Evolutionary conservation across 495 filamentous ascomycete species (phyloP).

Genomic region (Hyaloscypha finlandica): DNA sequence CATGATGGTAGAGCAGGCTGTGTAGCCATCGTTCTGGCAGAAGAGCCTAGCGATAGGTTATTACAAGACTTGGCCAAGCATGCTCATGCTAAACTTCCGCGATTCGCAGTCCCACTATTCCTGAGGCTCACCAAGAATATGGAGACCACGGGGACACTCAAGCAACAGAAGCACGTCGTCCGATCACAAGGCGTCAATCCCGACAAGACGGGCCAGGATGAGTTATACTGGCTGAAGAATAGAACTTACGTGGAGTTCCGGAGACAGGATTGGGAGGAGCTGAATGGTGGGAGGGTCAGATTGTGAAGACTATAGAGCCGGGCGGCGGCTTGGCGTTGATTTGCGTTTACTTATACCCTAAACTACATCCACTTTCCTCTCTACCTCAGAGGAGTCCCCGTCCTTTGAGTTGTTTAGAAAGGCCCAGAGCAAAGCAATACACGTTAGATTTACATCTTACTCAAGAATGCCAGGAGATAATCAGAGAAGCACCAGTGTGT

Average conservation of each 20-base stretch:
- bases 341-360: not conserved
- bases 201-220: slow-evolving; percentile 54
- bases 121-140: slow-evolving; percentile 61
- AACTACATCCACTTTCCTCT: not conserved
- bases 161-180: slow-evolving; percentile 77
- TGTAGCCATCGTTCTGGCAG: slow-evolving; percentile 64
- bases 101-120: slow-evolving; percentile 79
- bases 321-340: not conserved
- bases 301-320: slow-evolving; percentile 35
- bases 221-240: slow-evolving; percentile 68
- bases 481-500: too few species aligned
- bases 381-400: not conserved
- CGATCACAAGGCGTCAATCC: slow-evolving; percentile 76
- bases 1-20: slow-evolving; percentile 90
- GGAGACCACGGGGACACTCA: slow-evolving; percentile 80
- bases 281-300: slow-evolving; percentile 69
- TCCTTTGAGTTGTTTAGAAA: too few species aligned
- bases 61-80: slow-evolving; percentile 63
- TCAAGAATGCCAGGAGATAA: too few species aligned
- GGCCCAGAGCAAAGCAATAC: too few species aligned
- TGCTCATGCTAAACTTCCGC: slow-evolving; percentile 57
- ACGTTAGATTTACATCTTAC: too few species aligned
- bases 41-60: slow-evolving; percentile 42
- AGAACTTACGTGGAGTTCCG: slow-evolving; percentile 69
- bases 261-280: slow-evolving; percentile 63